Base-by-base conservation (phyloP, 2,329 filamentous ascomycete species). In the Cryphonectria nitschkei region DNA sequence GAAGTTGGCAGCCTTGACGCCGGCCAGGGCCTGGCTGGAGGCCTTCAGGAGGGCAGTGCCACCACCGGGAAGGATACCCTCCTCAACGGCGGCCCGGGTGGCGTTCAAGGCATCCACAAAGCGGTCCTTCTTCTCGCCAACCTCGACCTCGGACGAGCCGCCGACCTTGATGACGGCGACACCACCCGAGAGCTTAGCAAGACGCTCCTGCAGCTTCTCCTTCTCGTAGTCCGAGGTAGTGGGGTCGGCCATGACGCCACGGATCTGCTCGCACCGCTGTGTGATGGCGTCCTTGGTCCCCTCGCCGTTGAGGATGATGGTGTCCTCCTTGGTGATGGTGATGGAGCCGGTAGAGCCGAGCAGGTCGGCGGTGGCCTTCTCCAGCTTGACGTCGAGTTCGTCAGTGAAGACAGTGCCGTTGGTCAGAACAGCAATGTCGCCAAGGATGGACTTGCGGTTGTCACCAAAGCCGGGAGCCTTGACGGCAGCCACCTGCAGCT, bases 241-340 rank as follows among this genome's bases (percentile, higher is more conserved):
- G 75, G 95, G 92, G 86, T 99, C 96, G 74, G 87, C 88, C 87
- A 98, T 97, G 84, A 98, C 94, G 76, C 95, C 95, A 77, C 96
- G 95, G 84, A 99, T 99, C 88, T 99, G 96, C 86, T 99, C 96
- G 85, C 96, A 98, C 81, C 96, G 93, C 88, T 98, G 94, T 75
- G 93, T 85, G 79, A 99, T 97, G 76, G 88, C 83, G 80, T 99
- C 96, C 89, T 98, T 98, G 91, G 86, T 92, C 75, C 96, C 96
- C 79, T 97, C 94, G 70, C 96, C 96, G 84, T 99, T 99, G 74
- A 99, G 90, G 80, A 99, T 91, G 83, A 99, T 98, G 78, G 96
- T 99, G 84, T 99, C 96, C 86, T 99, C 96, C 90, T 99, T 99
- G 82, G 96, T 99, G 85, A 99, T 98, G 82, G 96, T 98, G 86